Conservation (phyloP, 169 alveolate species). For the Eimeria maxima region DNA sequence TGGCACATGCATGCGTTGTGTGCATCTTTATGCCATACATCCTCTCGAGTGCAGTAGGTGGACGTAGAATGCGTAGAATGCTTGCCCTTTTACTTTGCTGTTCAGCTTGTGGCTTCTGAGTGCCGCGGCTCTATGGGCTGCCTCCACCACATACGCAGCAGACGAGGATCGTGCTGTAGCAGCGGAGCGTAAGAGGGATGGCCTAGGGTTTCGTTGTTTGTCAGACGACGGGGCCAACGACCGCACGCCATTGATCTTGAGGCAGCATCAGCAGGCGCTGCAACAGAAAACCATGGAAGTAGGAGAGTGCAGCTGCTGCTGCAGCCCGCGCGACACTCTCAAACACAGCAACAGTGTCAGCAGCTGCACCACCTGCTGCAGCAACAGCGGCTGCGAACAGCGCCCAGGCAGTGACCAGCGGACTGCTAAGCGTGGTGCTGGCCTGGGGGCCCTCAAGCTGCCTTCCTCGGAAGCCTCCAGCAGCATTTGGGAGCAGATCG, state of each 20-base stretch:
- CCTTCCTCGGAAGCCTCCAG: background rate
- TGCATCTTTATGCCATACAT: background rate
- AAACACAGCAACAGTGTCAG: background rate
- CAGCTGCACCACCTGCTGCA: slow-evolving; percentile 28
- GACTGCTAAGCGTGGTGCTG: background rate
- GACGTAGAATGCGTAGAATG: too few relatives aligned
- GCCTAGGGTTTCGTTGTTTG: slow-evolving; percentile 5
- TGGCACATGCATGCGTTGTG: background rate
- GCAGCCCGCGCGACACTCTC: background rate
- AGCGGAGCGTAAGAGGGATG: background rate
- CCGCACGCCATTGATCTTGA: slow-evolving; percentile 46
- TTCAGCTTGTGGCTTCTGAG: slow-evolving; percentile 58
- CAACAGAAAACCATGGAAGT: background rate
- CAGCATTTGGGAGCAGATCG: background rate
- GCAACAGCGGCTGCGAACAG: slow-evolving; percentile 7
- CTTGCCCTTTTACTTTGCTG: background rate
- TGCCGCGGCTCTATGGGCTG: slow-evolving; percentile 45
- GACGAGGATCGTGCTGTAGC: slow-evolving; percentile 28
- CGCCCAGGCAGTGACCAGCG: background rate
- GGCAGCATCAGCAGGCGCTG: slow-evolving; percentile 28
- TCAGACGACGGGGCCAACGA: slow-evolving; percentile 60
- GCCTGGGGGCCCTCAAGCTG: background rate
- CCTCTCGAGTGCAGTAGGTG: too few relatives aligned
- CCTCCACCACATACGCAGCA: slow-evolving; percentile 42
- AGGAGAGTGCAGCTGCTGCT: slow-evolving; percentile 1